Conservation (phyloP, 805 yeast genomes). For the Yamadazyma sp. region DNA sequence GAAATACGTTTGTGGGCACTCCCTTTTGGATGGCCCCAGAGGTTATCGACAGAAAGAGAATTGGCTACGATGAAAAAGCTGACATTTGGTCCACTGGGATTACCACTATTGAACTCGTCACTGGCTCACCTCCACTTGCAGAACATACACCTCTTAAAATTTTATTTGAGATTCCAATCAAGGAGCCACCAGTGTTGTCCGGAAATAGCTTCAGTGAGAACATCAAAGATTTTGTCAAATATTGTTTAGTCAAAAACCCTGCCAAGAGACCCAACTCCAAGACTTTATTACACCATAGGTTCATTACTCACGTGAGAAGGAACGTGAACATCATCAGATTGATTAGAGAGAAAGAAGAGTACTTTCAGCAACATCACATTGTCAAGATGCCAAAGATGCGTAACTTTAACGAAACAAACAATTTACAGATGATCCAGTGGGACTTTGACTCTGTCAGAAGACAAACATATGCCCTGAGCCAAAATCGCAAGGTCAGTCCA, state of each 20-base stretch:
- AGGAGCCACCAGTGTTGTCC: conserved; percentile 58
- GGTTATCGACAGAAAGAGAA: conserved; percentile 53
- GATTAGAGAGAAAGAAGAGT: conserved; percentile 41
- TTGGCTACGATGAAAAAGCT: conserved; percentile 80
- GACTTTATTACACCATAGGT: conserved; percentile 53
- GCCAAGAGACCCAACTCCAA: conserved; percentile 59
- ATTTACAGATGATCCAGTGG: conserved; percentile 13
- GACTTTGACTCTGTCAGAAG: conserved; percentile 13
- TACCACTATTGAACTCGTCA: conserved; percentile 79
- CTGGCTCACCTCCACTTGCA: conserved; percentile 79
- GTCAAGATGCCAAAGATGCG: conserved; percentile 9
- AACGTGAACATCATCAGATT: conserved; percentile 29
- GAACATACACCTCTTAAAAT: conserved; percentile 76
- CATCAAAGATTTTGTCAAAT: conserved; percentile 64
- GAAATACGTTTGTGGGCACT: conserved; percentile 87
- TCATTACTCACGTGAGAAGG: conserved; percentile 43
- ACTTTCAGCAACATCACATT: conserved; percentile 26
- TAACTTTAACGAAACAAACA: conserved; percentile 7
- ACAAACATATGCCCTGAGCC: background rate
- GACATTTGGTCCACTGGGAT: conserved; percentile 98
- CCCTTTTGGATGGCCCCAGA: conserved; percentile 99
- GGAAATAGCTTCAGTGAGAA: conserved; percentile 45
- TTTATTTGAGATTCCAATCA: conserved; percentile 64
- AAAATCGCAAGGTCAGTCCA: conserved; percentile 8
- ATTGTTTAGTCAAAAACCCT: conserved; percentile 71